Conservation (phyloP, 805 yeast species). For the Brettanomyces naardenensis region DNA sequence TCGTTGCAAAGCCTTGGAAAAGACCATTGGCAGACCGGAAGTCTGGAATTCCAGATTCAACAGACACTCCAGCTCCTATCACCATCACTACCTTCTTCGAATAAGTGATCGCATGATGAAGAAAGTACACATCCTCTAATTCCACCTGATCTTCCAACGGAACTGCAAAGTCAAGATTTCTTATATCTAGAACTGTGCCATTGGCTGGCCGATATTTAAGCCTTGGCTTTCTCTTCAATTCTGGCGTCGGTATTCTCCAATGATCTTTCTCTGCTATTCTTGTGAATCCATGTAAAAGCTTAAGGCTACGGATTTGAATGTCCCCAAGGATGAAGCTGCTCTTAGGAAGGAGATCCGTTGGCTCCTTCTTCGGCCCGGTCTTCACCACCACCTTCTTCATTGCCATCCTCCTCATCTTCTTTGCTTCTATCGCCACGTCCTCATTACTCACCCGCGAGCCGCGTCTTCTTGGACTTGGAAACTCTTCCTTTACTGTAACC, state of each 20-base stretch:
- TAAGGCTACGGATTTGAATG: neutral
- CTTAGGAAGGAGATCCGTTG: neutral
- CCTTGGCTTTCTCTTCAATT: conserved; percentile 34
- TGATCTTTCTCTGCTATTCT: neutral
- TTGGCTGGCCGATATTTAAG: conserved; percentile 37
- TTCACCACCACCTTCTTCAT: neutral
- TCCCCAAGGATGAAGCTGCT: neutral
- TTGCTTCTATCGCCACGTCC: no score
- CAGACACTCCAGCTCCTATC: conserved; percentile 89
- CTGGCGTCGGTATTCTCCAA: conserved; percentile 8
- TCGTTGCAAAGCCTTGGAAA: conserved; percentile 43
- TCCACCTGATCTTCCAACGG: conserved; percentile 28
- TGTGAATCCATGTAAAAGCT: neutral
- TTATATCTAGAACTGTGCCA: conserved; percentile 36
- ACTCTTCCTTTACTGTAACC: no score
- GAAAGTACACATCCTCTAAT: conserved; percentile 36
- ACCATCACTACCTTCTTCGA: conserved; percentile 56
- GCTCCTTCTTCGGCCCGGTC: neutral
- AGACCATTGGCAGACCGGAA: conserved; percentile 73
- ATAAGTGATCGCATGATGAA: conserved; percentile 44
- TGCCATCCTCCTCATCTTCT: no score
- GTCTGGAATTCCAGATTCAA: conserved; percentile 81
- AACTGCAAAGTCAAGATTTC: conserved; percentile 17
- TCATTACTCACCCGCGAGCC: no score
- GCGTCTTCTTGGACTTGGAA: no score